Evolutionary conservation across 257 asterid genomes (phyloP).

Genomic region (Jaltomata sinuosa): DNA sequence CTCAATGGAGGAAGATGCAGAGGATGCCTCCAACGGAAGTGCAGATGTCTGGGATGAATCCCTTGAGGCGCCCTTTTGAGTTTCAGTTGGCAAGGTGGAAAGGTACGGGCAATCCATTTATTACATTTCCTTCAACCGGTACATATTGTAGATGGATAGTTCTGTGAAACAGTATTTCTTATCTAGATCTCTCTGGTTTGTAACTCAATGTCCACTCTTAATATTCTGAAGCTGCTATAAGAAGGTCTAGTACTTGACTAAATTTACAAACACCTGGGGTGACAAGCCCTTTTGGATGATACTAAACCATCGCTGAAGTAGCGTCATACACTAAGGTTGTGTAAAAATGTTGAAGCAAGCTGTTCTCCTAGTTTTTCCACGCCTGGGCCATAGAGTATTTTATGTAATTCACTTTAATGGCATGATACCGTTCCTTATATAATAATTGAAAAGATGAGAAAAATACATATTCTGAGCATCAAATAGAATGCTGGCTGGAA

Average conservation of each 20-base stretch:
- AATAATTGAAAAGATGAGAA: neutral
- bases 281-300: neutral
- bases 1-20: conserved; percentile 99
- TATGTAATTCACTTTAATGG: neutral
- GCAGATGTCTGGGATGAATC: conserved; percentile 99
- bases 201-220: neutral
- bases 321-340: neutral
- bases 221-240: neutral
- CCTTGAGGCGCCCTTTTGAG: conserved; percentile 96
- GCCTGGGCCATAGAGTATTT: neutral
- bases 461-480: neutral
- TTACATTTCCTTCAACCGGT: neutral
- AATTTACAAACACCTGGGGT: neutral
- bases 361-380: neutral
- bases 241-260: neutral
- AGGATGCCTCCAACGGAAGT: conserved; percentile 98
- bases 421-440: neutral
- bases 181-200: neutral
- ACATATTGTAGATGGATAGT: neutral
- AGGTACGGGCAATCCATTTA: neutral
- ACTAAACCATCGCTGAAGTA: neutral
- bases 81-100: conserved; percentile 35
- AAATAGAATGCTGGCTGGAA: neutral
- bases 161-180: neutral
- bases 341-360: neutral